Evolutionary conservation across 139 green algal genomes (phyloP).

Genomic region (Edaphochlamys debaryana): DNA sequence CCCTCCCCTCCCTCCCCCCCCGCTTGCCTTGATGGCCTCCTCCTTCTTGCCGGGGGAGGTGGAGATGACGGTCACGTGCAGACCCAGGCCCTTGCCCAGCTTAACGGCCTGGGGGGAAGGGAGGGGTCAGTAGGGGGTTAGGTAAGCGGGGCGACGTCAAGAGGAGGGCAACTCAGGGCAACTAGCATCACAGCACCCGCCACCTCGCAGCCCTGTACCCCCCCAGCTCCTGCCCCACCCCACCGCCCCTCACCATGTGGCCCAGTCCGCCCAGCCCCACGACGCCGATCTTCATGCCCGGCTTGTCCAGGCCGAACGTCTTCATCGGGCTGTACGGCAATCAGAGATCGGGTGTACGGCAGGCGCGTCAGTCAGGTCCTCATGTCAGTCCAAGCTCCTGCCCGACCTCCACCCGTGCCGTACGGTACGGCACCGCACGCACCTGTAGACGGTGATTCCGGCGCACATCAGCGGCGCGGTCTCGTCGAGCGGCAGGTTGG

Average conservation of each 20-base stretch:
- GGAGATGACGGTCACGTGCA: slow-evolving; percentile 73
- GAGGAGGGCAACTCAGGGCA: neutral
- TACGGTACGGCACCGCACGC: too few species aligned
- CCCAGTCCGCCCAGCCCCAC: slow-evolving; percentile 79
- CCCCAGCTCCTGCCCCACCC: too few species aligned
- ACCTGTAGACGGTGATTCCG: slow-evolving; percentile 77
- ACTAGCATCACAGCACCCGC: neutral
- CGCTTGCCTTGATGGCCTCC: slow-evolving; percentile 68
- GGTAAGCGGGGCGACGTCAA: neutral
- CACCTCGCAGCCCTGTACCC: neutral
- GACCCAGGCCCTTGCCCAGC: slow-evolving; percentile 77
- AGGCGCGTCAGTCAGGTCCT: too few species aligned
- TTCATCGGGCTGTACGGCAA: slow-evolving; percentile 59
- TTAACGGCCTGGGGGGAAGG: slow-evolving; percentile 73
- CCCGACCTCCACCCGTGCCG: too few species aligned
- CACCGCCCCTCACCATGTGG: slow-evolving; percentile 48
- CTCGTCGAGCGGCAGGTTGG: slow-evolving; percentile 67
- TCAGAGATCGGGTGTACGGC: too few species aligned
- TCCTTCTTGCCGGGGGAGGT: slow-evolving; percentile 73
- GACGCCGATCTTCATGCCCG: slow-evolving; percentile 78
- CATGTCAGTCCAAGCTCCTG: too few species aligned
- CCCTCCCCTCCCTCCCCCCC: neutral
- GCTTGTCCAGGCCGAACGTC: slow-evolving; percentile 81
- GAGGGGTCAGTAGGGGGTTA: neutral
- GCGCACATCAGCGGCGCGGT: slow-evolving; percentile 87